phyloP scores from a whole-genome alignment of 345 rosid genomes.

The Salix suchowensis region DNA sequence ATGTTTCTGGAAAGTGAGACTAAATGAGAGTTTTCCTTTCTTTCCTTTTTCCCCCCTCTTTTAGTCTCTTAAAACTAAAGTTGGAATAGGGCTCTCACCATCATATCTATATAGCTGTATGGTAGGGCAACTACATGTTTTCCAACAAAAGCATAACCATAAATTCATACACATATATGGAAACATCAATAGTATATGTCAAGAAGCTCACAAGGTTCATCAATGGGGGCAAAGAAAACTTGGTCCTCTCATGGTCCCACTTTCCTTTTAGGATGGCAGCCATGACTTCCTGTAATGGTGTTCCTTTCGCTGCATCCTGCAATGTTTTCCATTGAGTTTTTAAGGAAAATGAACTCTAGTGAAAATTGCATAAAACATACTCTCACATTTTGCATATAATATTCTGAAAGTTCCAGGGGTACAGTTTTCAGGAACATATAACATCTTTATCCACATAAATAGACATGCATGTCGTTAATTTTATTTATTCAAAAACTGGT shows the following conservation, averaged over 20 bases:
- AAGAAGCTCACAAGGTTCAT: conserved; percentile 53
- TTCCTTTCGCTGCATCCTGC: conserved; percentile 48
- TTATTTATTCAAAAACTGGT: neutral
- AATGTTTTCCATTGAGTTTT: conserved; percentile 10
- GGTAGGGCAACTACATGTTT: too few relatives aligned
- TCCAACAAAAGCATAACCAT: neutral
- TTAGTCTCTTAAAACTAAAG: neutral
- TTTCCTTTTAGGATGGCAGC: conserved; percentile 53
- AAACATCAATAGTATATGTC: neutral
- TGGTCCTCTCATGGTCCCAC: conserved; percentile 89
- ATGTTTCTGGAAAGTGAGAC: neutral
- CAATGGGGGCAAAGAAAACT: conserved; percentile 86
- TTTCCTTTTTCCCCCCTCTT: neutral
- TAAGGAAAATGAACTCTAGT: neutral
- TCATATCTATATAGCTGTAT: neutral
- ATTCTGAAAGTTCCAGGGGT: neutral
- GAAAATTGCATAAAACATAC: neutral
- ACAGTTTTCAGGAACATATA: neutral
- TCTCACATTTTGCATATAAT: neutral
- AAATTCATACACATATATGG: neutral
- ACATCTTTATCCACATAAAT: neutral
- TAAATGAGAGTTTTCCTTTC: too few relatives aligned
- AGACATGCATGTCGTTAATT: neutral
- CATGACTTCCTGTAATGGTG: conserved; percentile 58
- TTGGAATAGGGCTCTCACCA: neutral